Evolutionary conservation across 306 rosid genomes (phyloP), one percentile per base, ranked within the genome.

Genomic region (Heteromeles arbutifolia): DNA sequence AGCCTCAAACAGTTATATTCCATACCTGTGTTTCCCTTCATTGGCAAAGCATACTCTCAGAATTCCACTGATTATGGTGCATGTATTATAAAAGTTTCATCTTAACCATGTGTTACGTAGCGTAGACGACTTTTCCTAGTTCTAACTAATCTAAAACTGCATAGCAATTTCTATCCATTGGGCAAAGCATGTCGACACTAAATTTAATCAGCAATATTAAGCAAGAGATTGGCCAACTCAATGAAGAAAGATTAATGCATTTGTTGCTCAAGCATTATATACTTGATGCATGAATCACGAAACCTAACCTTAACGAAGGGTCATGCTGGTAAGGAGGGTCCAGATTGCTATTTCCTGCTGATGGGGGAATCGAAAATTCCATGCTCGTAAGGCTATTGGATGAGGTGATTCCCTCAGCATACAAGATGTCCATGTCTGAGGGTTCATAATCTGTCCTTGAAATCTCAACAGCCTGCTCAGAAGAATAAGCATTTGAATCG

Each of bases 371-470:
- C 52, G 82, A 81, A 79, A 90, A 89, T 65, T 90, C 92, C 88
- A 90, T 76, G 15, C 79, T 84, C 77, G 78, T 68, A 79, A 93
- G 79, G 74, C 91, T 73, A 45, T 90, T 86, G 77, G 84, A 89
- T 31, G 82, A 66, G 82, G 81, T 79, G 18, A 93, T 79, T 64
- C 98, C 96, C 78, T 93, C 95, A 13, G 95, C 91, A 45, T 84
- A 93, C 86, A 90, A 74, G 79, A 93, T 89, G 73, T 93, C 98
- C 59, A 66, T 87, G 66, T 89, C 91, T 53, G 87, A 77, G 73
- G 91, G 96, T 79, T 84, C 89, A 43, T 86, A 93, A 44, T 89
- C 89, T 43, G 31, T 48, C 72, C 82, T 85, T 39, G 85, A 87
- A 83, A 89, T 93, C 78, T 90, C 98, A 39, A 82, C 77, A 31